A percentile compares a stretch with the other conserved stretches of the same genome.
These are phyloP conservation scores for Petrea volubilis DNA, from an alignment of 257 asterid species.

Conservation along the genomic window DNA sequence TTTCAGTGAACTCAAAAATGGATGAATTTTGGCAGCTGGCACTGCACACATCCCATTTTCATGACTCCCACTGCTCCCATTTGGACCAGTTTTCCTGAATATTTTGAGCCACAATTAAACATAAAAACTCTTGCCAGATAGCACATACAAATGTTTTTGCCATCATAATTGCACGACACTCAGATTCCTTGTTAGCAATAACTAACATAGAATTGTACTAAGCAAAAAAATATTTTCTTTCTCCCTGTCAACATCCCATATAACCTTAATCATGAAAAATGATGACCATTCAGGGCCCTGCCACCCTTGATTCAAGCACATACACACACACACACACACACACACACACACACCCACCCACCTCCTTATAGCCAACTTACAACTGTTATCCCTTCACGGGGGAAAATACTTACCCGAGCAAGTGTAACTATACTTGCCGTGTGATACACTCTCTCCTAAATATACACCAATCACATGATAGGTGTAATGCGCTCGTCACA, in stretches of 20 bases:
- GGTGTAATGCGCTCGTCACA: too few relatives aligned
- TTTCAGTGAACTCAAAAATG: neutral
- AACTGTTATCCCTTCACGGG: too few relatives aligned
- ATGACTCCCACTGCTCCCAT: neutral
- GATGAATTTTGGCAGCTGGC: neutral
- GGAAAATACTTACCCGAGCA: too few relatives aligned
- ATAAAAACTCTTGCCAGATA: slow-evolving; percentile 16
- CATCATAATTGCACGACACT: slow-evolving; percentile 36
- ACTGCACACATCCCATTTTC: neutral
- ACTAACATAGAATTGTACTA: slow-evolving; percentile 23
- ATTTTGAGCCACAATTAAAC: slow-evolving; percentile 6
- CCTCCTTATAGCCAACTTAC: too few relatives aligned
- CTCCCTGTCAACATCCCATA: slow-evolving; percentile 43
- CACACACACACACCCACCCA: too few relatives aligned
- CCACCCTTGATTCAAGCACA: slow-evolving; percentile 1
- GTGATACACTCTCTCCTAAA: too few relatives aligned
- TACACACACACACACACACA: slow-evolving; percentile 17
- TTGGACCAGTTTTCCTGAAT: slow-evolving; percentile 1
- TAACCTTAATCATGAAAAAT: slow-evolving; percentile 31
- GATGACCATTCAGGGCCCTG: slow-evolving; percentile 22
- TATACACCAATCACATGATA: too few relatives aligned
- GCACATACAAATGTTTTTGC: neutral
- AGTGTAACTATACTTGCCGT: too few relatives aligned
- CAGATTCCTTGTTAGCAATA: slow-evolving; percentile 26
- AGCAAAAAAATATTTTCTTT: slow-evolving; percentile 18